Evolutionary conservation across 1,284 basidiomycete species (phyloP).

Genomic region (Earliella scabrosa): DNA sequence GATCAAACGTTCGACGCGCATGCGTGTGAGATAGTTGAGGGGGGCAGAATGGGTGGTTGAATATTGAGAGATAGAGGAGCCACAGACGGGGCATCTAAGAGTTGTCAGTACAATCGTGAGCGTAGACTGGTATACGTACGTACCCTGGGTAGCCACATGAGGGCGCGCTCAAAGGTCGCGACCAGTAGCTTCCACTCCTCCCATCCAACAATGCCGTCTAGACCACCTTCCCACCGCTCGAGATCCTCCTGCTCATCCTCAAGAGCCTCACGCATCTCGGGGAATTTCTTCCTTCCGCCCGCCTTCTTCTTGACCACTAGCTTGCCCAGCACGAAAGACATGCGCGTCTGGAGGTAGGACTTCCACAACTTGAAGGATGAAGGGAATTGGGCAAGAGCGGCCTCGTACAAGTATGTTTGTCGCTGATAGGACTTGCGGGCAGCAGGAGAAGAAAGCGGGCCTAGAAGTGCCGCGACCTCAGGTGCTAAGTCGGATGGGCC

Average conservation of each 20-base stretch:
- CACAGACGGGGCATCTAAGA: conserved; percentile 88
- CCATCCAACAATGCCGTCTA: conserved; percentile 91
- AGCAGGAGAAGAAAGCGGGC: conserved; percentile 74
- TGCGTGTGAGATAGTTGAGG: conserved; percentile 86
- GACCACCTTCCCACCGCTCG: conserved; percentile 82
- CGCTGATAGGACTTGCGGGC: conserved; percentile 81
- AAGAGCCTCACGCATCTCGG: conserved; percentile 86
- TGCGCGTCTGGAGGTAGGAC: conserved; percentile 85
- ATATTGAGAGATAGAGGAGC: conserved; percentile 91
- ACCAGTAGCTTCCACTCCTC: conserved; percentile 94
- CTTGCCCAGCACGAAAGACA: conserved; percentile 87
- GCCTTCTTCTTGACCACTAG: conserved; percentile 72
- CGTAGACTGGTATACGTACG: conserved; percentile 35
- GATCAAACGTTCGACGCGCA: conserved; percentile 92
- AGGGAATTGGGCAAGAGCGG: conserved; percentile 88
- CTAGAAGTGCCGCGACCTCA: conserved; percentile 59
- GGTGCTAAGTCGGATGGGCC: conserved; percentile 49
- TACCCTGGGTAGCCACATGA: conserved; percentile 93
- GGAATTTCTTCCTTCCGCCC: conserved; percentile 86
- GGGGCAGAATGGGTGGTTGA: conserved; percentile 91
- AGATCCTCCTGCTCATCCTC: conserved; percentile 82
- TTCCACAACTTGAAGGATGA: conserved; percentile 96
- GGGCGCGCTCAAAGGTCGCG: conserved; percentile 88
- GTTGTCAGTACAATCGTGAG: conserved; percentile 17
- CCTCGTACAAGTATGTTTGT: conserved; percentile 91